phyloP scores from a whole-genome alignment of 805 yeast genomes.

The Metschnikowia orientalis region DNA sequence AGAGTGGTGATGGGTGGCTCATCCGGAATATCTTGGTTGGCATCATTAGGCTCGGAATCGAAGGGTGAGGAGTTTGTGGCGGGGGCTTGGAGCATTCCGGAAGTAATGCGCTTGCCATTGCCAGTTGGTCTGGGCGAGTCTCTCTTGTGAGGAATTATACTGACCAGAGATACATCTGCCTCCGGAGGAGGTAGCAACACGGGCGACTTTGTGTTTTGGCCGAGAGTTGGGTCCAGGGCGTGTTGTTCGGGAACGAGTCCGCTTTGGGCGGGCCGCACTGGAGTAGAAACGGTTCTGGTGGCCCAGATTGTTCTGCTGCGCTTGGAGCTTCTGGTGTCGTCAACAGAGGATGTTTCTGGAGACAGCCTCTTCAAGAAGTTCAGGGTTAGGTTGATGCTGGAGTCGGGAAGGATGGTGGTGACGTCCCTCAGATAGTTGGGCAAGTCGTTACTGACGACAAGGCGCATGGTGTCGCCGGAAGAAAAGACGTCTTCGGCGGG shows the following conservation, averaged over 20 bases:
- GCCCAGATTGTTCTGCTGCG: constrained; percentile 16
- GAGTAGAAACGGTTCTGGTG: too few relatives aligned
- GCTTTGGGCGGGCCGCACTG: background rate
- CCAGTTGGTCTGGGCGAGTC: constrained; percentile 13
- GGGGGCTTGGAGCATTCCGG: constrained; percentile 40
- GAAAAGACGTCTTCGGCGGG: constrained; percentile 57
- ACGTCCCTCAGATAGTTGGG: constrained; percentile 6
- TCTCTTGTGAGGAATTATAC: constrained; percentile 30
- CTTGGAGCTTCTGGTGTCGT: constrained; percentile 7
- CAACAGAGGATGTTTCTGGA: background rate
- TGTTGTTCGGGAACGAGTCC: background rate
- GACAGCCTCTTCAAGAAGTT: constrained; percentile 6
- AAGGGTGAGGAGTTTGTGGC: too few relatives aligned
- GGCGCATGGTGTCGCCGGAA: constrained; percentile 33
- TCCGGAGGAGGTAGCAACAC: constrained; percentile 37
- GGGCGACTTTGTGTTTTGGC: constrained; percentile 9
- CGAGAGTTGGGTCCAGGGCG: too few relatives aligned
- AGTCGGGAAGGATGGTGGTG: constrained; percentile 7
- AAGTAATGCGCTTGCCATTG: constrained; percentile 29
- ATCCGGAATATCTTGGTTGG: too few relatives aligned
- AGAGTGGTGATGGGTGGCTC: too few relatives aligned
- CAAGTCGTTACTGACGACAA: constrained; percentile 29
- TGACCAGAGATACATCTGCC: constrained; percentile 1
- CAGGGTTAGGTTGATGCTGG: constrained; percentile 6
- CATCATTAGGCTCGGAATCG: too few relatives aligned